Evolutionary conservation across 345 rosid genomes (phyloP).

Genomic region (Dipteronia sinensis): DNA sequence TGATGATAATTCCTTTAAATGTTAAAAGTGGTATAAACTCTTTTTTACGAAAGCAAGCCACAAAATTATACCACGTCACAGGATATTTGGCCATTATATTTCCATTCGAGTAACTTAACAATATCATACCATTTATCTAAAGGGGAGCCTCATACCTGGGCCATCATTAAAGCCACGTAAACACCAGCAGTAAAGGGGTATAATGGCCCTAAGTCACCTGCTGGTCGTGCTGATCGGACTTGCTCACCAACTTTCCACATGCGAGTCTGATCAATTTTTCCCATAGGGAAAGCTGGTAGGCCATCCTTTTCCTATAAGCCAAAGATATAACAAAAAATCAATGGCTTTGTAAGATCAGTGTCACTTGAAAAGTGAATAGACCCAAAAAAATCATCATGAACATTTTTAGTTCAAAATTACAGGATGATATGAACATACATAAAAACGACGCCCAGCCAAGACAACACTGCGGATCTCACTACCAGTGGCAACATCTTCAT

Average conservation of each 20-base stretch:
- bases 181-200: conserved; percentile 91
- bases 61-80: not conserved
- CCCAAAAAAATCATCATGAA: not conserved
- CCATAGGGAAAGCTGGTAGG: conserved; percentile 97
- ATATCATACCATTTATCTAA: not conserved
- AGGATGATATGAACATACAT: conserved; percentile 40
- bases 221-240: conserved; percentile 64
- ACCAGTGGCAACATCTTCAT: conserved; percentile 85
- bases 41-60: not conserved
- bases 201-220: conserved; percentile 81
- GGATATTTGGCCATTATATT: not conserved
- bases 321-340: conserved; percentile 13
- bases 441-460: conserved; percentile 89
- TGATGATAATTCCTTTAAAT: not conserved
- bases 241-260: conserved; percentile 97
- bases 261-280: conserved; percentile 89
- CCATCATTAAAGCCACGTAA: conserved; percentile 92
- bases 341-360: not conserved
- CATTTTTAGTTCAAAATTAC: not conserved
- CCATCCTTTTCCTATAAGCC: conserved; percentile 80
- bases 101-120: not conserved
- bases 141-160: conserved; percentile 61
- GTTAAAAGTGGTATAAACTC: not conserved
- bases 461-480: conserved; percentile 89
- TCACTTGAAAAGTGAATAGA: not conserved